Evolutionary conservation across 345 rosid species (phyloP), one percentile per base, ranked within the genome.

Genomic region (Eucalyptus shirleyi): DNA sequence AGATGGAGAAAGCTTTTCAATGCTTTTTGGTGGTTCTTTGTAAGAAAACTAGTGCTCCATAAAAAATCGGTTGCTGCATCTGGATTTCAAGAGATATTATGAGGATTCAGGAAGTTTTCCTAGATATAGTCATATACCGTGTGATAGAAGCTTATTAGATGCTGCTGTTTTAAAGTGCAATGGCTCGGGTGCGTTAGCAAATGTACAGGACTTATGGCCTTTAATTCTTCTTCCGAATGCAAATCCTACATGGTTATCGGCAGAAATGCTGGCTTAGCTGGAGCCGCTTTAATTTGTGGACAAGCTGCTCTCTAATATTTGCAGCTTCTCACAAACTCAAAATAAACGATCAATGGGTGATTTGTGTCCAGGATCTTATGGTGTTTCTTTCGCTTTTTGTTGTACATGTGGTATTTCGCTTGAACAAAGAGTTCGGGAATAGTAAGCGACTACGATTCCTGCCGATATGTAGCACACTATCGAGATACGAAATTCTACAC

Each of bases 1-100:
- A 94, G 99, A 92, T 98, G 99, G 99, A 94, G 95, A 62, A 98
- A 94, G 96, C 91, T 98, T 60, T 95, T 92, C 89, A 96, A 96
- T 51, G 96, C 96, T 87, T 92, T 97, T 85, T 95, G 95, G 92
- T 97, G 97, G 98, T 93, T 98, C 87, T 92, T 94, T 16, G 90
- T 97, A 60, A 92, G 88, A 65, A 90, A 88, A 86, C 90, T 88
- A 72, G 97, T 93, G 90, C 92, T 92, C 49, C 88, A 86, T 67
- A 95, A 89, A 92, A 94, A 87, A 92, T 40, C 82, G 12, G 12
- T 42, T 3, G 80, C 80, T 32, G 80, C 80, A 17, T 16, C 80
- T 18, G 80, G 42, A 67, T 7, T 32, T 67, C 44, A 72, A 5
- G 85, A 77, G 47, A 40, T 21, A 40, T 77, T 40, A 77, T 77